Evolutionary conservation across 2,329 filamentous ascomycete genomes (phyloP).

Genomic region (Alternaria hordeiaustralica): DNA sequence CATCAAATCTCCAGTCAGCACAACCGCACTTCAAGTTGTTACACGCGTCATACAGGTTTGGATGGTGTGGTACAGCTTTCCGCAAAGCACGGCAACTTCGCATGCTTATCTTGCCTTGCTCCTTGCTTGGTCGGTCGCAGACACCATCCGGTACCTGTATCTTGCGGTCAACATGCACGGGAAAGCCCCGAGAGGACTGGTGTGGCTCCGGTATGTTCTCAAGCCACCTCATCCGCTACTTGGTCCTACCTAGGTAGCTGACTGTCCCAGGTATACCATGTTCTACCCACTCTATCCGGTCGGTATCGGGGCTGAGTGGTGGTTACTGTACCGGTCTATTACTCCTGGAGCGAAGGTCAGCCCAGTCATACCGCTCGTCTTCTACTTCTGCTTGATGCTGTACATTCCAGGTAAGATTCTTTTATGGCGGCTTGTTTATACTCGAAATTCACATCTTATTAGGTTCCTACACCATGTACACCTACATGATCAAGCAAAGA

Average conservation of each 20-base stretch:
- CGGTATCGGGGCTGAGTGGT: constrained; percentile 37
- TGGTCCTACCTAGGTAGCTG: background rate
- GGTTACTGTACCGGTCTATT: constrained; percentile 29
- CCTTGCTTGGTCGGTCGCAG: constrained; percentile 32
- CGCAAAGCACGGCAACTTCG: constrained; percentile 20
- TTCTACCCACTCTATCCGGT: constrained; percentile 35
- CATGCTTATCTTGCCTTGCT: constrained; percentile 26
- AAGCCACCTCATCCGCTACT: background rate
- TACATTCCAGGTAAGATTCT: constrained; percentile 31
- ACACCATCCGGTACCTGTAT: constrained; percentile 30
- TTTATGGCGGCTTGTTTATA: too few relatives aligned
- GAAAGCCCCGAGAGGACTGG: constrained; percentile 13
- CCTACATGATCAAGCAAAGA: constrained; percentile 37
- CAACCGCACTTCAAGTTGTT: constrained; percentile 29
- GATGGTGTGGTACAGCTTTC: constrained; percentile 36
- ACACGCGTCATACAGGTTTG: constrained; percentile 38
- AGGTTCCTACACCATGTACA: constrained; percentile 37
- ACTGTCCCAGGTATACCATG: constrained; percentile 23
- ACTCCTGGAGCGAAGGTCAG: constrained; percentile 18
- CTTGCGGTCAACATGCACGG: constrained; percentile 30
- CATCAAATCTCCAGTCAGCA: constrained; percentile 31
- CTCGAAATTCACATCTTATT: background rate
- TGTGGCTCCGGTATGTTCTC: constrained; percentile 28
- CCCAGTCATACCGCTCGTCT: constrained; percentile 17
- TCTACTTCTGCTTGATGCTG: constrained; percentile 29